phyloP scores from a whole-genome alignment of 2,329 filamentous ascomycete genomes.

The Apiospora phragmitis region DNA sequence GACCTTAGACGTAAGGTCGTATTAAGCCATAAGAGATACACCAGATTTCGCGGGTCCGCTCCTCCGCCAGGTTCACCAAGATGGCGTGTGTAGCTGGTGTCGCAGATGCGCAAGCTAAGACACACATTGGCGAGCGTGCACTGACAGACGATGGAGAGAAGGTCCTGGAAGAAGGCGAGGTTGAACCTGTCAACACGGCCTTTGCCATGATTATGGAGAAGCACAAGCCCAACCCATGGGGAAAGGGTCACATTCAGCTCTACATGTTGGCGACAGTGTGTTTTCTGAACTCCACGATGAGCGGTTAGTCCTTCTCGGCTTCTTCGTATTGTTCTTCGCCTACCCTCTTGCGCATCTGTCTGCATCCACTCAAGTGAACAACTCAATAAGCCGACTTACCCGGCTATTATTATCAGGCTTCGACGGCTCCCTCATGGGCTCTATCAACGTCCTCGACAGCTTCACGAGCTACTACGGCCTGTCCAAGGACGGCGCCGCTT shows the following conservation, averaged over 20 bases:
- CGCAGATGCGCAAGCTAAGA: not conserved
- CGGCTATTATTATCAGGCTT: conserved; percentile 31
- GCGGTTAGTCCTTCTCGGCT: not conserved
- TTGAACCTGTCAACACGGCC: conserved; percentile 25
- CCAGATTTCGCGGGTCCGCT: not conserved
- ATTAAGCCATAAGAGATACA: not conserved
- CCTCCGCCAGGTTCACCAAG: not conserved
- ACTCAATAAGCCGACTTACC: not conserved
- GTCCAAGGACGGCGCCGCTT: conserved; percentile 34
- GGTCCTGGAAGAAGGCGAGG: conserved; percentile 16
- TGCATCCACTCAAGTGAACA: conserved; percentile 20
- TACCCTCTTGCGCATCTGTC: not conserved
- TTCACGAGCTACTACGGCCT: conserved; percentile 42
- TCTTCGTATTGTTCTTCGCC: conserved; percentile 19
- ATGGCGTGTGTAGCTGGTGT: not conserved
- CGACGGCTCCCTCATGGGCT: conserved; percentile 43
- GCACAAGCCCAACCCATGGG: conserved; percentile 29
- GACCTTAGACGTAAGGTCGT: not conserved
- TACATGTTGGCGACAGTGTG: conserved; percentile 29
- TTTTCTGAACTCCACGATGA: conserved; percentile 42
- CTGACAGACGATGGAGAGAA: not conserved
- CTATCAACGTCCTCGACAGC: conserved; percentile 43
- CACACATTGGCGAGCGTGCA: not conserved
- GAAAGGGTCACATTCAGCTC: conserved; percentile 31
- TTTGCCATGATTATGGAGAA: conserved; percentile 35